A percentile compares a stretch with the other conserved stretches of the same genome.
Evolutionary conservation across 2,329 filamentous ascomycete species (phyloP).

Genomic region (Phoma sp.): DNA sequence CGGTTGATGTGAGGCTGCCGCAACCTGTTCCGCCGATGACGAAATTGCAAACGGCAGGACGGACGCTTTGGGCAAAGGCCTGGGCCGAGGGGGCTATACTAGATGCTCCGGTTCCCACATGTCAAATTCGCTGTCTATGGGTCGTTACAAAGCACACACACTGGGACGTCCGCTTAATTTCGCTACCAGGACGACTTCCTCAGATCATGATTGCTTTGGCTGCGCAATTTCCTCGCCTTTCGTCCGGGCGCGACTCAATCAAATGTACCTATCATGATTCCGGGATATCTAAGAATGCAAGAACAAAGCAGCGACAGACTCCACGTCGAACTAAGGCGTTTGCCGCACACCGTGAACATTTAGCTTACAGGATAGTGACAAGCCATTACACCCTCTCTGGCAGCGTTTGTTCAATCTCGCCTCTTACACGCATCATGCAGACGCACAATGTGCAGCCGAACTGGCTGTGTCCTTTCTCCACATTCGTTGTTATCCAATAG

Average conservation of each 20-base stretch:
- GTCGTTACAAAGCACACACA: slow-evolving; percentile 20
- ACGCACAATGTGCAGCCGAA: slow-evolving; percentile 1
- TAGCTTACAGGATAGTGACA: background rate
- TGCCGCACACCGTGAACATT: background rate
- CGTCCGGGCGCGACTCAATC: background rate
- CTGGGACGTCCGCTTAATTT: slow-evolving; percentile 15
- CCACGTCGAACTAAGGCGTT: background rate
- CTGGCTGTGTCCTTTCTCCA: slow-evolving; percentile 9
- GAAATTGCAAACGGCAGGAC: slow-evolving; percentile 20
- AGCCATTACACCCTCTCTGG: background rate
- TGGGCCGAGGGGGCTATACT: slow-evolving; percentile 25
- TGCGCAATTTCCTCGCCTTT: slow-evolving; percentile 11
- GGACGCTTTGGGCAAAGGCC: slow-evolving; percentile 14
- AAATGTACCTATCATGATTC: background rate
- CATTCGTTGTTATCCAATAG: slow-evolving; percentile 4
- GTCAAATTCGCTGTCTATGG: slow-evolving; percentile 18
- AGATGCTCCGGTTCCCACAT: slow-evolving; percentile 32
- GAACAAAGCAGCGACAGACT: slow-evolving; percentile 5
- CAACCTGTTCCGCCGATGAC: slow-evolving; percentile 22
- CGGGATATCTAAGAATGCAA: background rate
- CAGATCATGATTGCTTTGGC: slow-evolving; percentile 10
- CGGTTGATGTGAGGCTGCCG: slow-evolving; percentile 3
- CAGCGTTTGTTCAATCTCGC: background rate
- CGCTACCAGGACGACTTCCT: background rate
- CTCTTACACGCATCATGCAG: slow-evolving; percentile 2